Evolutionary conservation across 139 green algal genomes (phyloP), one percentile per base, ranked within the genome.

Genomic region (Chlamydomonas eustigma): DNA sequence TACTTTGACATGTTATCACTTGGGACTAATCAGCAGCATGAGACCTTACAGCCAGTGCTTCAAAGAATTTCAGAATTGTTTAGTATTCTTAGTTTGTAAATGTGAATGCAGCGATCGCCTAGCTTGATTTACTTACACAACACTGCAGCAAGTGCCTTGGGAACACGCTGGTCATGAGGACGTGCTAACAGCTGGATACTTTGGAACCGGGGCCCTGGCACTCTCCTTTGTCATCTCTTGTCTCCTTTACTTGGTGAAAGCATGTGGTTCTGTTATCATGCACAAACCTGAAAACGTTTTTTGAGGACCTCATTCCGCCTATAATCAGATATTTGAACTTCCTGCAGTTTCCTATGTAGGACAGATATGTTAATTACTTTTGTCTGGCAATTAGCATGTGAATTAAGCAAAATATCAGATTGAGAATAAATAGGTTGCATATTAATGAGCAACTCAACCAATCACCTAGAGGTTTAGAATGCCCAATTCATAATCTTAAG

Each of bases 191-290:
- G 32, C 32, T 44, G 65, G 24, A 32, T 73, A 73, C 34, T 6
- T 37, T 8, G 31, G 18, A 5, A 73, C 24, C 50, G 65, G 65
- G 31, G 65, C 34, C 5, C n/a, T 73, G 32, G 8, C 65, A 32
- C 25, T 73, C 12, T 73, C 65, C 4, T 73, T 73, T 31, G 31
- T 73, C 24, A 34, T 34, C n/a, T 73, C 65, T 18, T 73, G 65
- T 50, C 65, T 73, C 34, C n/a, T 73, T 6, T 73, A 73, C 34
- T 34, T 73, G 65, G 65, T 73, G 65, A 70, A 28, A 5, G 32
- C 63, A 32, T 8, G 12, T 70, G 44, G 18, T 12, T 12, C 44
- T 28, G 12, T 18, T 28, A 18, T 18, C 44, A 58, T 58, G 44
- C 12, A 58, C 12, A 12, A 58, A 58, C 12, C 44, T 58, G 44